phyloP scores from a whole-genome alignment of 2,329 filamentous ascomycete species.

The Sphaceloma murrayae region DNA sequence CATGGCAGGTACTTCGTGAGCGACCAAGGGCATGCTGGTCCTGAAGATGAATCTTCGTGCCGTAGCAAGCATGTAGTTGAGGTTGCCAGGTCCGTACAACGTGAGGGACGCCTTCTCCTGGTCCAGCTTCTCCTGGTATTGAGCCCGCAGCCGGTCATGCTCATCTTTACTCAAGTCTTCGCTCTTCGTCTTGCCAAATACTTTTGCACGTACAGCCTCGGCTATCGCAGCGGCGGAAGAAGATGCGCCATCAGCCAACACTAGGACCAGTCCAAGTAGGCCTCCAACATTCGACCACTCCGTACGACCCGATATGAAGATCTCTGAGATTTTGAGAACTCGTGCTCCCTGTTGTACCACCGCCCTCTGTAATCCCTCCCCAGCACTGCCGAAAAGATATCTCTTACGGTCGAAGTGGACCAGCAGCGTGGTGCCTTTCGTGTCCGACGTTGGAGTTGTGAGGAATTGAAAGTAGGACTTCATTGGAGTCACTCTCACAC shows the following conservation, averaged over 20 bases:
- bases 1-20: slow-evolving; percentile 50
- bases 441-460: slow-evolving; percentile 79
- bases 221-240: slow-evolving; percentile 38
- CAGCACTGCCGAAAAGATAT: slow-evolving; percentile 74
- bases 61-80: slow-evolving; percentile 72
- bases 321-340: slow-evolving; percentile 57
- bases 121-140: slow-evolving; percentile 24
- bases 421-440: slow-evolving; percentile 65
- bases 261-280: slow-evolving; percentile 74
- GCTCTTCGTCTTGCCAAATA: slow-evolving; percentile 28
- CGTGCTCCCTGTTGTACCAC: slow-evolving; percentile 57
- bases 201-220: slow-evolving; percentile 33
- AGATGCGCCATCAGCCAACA: slow-evolving; percentile 59
- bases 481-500: slow-evolving; percentile 43
- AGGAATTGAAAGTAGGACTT: slow-evolving; percentile 64
- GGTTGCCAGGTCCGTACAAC: slow-evolving; percentile 73
- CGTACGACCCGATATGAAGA: slow-evolving; percentile 73
- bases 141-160: slow-evolving; percentile 22
- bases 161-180: slow-evolving; percentile 19
- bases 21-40: slow-evolving; percentile 63
- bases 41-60: slow-evolving; percentile 78
- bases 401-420: slow-evolving; percentile 72
- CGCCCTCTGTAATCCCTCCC: slow-evolving; percentile 77
- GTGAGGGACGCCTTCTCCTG: slow-evolving; percentile 39
- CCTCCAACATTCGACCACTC: slow-evolving; percentile 72